Evolutionary conservation across 306 rosid genomes (phyloP).

Genomic region (Gastrolobium villosum): DNA sequence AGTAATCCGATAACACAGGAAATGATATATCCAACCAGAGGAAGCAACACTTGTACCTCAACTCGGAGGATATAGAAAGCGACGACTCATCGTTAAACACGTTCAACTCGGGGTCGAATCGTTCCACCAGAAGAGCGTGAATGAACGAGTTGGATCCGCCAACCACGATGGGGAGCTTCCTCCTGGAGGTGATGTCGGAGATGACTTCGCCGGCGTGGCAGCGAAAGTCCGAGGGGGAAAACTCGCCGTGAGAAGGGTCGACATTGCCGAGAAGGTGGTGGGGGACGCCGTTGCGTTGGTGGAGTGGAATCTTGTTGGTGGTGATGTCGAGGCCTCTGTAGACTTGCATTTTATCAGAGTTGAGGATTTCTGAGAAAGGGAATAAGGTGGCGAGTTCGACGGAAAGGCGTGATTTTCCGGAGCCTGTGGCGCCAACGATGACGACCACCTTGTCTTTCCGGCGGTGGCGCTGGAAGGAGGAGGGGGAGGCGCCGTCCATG

Average conservation of each 20-base stretch:
- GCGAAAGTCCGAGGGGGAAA: slow-evolving; percentile 71
- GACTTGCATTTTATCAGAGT: slow-evolving; percentile 93
- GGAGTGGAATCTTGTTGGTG: slow-evolving; percentile 82
- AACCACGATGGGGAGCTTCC: slow-evolving; percentile 71
- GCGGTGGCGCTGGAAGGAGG: slow-evolving; percentile 36
- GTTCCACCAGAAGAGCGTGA: slow-evolving; percentile 66
- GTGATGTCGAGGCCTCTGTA: slow-evolving; percentile 83
- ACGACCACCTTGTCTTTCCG: slow-evolving; percentile 73
- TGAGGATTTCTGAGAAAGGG: slow-evolving; percentile 72
- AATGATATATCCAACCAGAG: slow-evolving; percentile 86
- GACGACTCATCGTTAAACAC: slow-evolving; percentile 50
- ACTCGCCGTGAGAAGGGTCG: slow-evolving; percentile 58
- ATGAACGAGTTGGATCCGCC: slow-evolving; percentile 96
- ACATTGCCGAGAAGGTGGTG: slow-evolving; percentile 87
- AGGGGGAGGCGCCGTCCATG: slow-evolving; percentile 53
- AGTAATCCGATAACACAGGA: slow-evolving; percentile 60
- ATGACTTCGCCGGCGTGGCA: slow-evolving; percentile 48
- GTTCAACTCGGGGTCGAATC: slow-evolving; percentile 56
- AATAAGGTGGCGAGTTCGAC: slow-evolving; percentile 78
- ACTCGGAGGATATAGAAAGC: slow-evolving; percentile 49
- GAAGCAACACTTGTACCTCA: slow-evolving; percentile 82
- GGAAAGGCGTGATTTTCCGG: slow-evolving; percentile 87
- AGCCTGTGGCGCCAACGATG: slow-evolving; percentile 90
- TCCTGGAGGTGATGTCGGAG: slow-evolving; percentile 49
- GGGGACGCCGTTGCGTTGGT: slow-evolving; percentile 65